These are phyloP conservation scores for Corylus americana DNA, from an alignment of 306 rosid genomes.

Conservation along the genomic window DNA sequence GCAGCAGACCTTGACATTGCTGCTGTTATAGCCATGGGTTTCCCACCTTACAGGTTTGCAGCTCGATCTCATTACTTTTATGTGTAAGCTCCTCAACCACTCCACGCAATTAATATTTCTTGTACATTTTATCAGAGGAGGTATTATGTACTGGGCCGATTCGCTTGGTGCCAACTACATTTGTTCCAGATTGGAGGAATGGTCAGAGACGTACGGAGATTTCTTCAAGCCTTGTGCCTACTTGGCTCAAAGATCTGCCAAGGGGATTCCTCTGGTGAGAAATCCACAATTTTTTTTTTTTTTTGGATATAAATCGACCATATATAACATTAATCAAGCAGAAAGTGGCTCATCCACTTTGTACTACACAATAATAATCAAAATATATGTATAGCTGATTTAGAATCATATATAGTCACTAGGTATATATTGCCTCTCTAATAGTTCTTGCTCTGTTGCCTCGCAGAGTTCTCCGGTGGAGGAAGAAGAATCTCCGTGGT, in stretches of 20 bases:
- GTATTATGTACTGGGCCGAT: constrained; percentile 94
- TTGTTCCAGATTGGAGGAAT: constrained; percentile 72
- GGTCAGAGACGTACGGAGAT: constrained; percentile 73
- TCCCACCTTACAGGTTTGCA: constrained; percentile 86
- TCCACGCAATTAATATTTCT: constrained; percentile 5
- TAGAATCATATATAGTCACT: not conserved
- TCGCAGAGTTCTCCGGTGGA: constrained; percentile 42
- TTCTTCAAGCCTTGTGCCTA: constrained; percentile 92
- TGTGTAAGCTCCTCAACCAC: no score
- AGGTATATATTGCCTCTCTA: not conserved
- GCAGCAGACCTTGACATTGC: constrained; percentile 90
- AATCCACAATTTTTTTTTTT: not conserved
- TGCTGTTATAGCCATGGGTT: constrained; percentile 92
- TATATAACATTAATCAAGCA: no score
- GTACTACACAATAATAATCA: no score
- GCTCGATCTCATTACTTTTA: no score
- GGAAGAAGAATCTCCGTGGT: constrained; percentile 42
- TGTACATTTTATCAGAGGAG: constrained; percentile 70
- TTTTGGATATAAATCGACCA: no score
- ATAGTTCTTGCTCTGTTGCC: not conserved
- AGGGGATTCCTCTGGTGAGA: constrained; percentile 79
- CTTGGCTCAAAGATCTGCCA: constrained; percentile 90
- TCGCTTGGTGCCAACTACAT: constrained; percentile 85
- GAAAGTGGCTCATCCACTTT: no score
- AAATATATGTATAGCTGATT: not conserved